Base-by-base conservation (phyloP, 129 eudicot genomes). In the Flaveria ramosissima region DNA sequence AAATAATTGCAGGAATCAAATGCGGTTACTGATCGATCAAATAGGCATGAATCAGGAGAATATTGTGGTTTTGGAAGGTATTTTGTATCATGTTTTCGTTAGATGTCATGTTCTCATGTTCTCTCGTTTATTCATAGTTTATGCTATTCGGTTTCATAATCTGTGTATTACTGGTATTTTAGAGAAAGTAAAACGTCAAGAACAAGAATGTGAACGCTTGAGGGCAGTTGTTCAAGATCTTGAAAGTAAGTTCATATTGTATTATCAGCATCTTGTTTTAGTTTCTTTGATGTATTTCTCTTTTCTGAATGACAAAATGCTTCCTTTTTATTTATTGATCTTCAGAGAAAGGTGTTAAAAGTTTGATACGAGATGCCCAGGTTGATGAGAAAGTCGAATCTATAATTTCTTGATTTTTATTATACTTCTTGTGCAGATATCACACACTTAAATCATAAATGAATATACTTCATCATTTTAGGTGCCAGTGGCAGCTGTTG, bases 401-500 rank as follows among this genome's bases (percentile, higher is more conserved):
- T 56, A 20, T 19, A 23, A 23, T 60, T 60, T 21, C 9, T 7
- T 56, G 12, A 23, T 19, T 6, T 64, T 64, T 66, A 8, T 42
- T 24, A 13, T 30, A 21, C 43, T 71, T 32, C 17, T 7, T 74
- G 24, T 26, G 23, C 21, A 52, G 12, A 53, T n/a, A 48, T 24
- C 60, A n/a, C 42, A 21, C 19, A 16, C 39, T 64, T 50, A 71
- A 76, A 42, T 59, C 24, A 51, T 48, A 48, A 12, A 39, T 66
- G 71, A 0, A 65, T 48, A 65, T 12, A 53, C 27, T 8, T 41
- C 23, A 43, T 19, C 10, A 75, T 63, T 45, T 45, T 76, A 93
- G 98, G 93, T 78, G 55, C 96, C 97, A 77, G 92, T 94, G 75
- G 97, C 98, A 73, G 98, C 98, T 57, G 92, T 94, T 73, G 98